phyloP scores from a whole-genome alignment of 1,139 yeast species.

The Citeromyces siamensis region DNA sequence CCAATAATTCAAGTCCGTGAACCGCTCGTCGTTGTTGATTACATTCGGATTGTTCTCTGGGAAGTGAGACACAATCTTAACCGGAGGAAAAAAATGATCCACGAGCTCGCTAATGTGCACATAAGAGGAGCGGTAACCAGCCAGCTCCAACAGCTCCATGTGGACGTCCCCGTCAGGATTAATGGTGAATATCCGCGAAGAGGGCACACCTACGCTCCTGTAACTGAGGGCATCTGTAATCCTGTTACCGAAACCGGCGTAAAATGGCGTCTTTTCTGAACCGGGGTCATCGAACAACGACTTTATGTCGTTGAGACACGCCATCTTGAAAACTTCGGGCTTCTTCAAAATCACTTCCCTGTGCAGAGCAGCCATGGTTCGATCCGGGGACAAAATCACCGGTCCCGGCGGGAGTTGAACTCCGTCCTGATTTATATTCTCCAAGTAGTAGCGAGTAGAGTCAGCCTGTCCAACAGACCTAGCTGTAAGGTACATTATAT shows the following conservation, averaged over 20 bases:
- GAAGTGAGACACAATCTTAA: slow-evolving; percentile 23
- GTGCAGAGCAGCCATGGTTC: slow-evolving; percentile 90
- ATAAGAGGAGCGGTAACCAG: slow-evolving; percentile 85
- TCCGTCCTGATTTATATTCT: slow-evolving; percentile 69
- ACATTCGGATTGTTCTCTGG: slow-evolving; percentile 7
- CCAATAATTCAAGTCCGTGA: slow-evolving; percentile 88
- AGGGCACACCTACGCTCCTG: slow-evolving; percentile 87
- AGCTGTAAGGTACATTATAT: slow-evolving; percentile 87
- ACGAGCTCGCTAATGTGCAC: slow-evolving; percentile 87
- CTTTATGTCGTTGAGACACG: slow-evolving; percentile 82
- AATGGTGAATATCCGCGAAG: slow-evolving; percentile 90
- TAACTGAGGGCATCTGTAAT: slow-evolving; percentile 96
- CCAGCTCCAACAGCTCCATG: slow-evolving; percentile 89
- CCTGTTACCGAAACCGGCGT: slow-evolving; percentile 96
- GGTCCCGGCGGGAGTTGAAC: slow-evolving; percentile 79
- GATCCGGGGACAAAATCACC: slow-evolving; percentile 88
- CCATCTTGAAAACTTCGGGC: slow-evolving; percentile 98
- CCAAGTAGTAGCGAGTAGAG: slow-evolving; percentile 73
- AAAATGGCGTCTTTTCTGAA: slow-evolving; percentile 54
- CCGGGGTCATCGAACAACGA: slow-evolving; percentile 26
- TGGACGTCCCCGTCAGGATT: slow-evolving; percentile 96
- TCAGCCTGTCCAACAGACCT: slow-evolving; percentile 96
- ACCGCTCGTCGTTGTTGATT: slow-evolving; percentile 42
- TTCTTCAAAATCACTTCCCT: slow-evolving; percentile 89
- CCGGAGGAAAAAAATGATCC: slow-evolving; percentile 96